phyloP scores from a whole-genome alignment of 495 filamentous ascomycete species.

The Podospora tetraspora region DNA sequence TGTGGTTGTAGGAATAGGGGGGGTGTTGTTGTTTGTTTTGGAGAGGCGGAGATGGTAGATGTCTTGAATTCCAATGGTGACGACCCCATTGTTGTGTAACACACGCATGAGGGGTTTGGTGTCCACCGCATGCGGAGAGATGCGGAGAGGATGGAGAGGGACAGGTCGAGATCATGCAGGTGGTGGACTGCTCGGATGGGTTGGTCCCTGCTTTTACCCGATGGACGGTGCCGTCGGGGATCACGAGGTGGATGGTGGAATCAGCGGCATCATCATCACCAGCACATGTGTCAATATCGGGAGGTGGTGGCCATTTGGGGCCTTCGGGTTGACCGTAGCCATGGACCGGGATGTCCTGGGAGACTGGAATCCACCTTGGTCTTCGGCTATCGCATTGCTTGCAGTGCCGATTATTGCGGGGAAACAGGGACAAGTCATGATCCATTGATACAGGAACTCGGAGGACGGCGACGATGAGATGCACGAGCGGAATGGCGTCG shows the following conservation, averaged over 20 bases:
- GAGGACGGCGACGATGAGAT: background rate
- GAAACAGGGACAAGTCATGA: background rate
- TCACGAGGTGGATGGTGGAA: background rate
- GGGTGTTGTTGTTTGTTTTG: background rate
- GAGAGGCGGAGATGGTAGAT: background rate
- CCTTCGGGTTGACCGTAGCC: background rate
- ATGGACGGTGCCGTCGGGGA: background rate
- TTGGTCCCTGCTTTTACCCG: background rate
- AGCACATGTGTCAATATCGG: background rate
- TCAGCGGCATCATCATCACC: background rate
- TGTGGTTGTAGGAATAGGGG: constrained; percentile 15
- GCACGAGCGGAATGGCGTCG: background rate
- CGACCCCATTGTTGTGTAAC: background rate
- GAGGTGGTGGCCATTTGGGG: background rate
- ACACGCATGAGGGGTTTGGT: background rate
- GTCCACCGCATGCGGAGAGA: background rate
- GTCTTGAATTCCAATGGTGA: background rate
- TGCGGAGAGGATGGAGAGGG: background rate
- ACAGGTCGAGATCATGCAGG: background rate
- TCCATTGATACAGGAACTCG: background rate
- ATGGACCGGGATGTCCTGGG: background rate
- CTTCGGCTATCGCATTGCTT: background rate
- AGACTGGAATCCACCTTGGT: background rate
- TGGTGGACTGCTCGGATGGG: background rate
- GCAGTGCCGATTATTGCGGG: background rate